Base-by-base conservation (phyloP, 768 basidiomycete genomes). In the Tulasnella sp. region DNA sequence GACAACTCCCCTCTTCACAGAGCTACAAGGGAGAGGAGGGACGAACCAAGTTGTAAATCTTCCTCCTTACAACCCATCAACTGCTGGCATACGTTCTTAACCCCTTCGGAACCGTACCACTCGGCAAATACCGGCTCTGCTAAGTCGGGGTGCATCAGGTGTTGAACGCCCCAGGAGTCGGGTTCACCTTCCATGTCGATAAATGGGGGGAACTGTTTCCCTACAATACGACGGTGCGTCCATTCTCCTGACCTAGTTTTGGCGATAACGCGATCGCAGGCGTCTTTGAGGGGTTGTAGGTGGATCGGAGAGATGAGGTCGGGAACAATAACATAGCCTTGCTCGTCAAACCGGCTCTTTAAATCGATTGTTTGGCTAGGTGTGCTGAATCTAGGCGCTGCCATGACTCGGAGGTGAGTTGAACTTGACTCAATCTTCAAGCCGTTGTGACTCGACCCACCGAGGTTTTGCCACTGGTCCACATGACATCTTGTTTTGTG, bases 161-260 rank as follows among this genome's bases (percentile, higher is more conserved):
- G 85, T 64, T 88, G 87, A 1, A 88, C 80, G 1, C 87, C 88
- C 86, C 87, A 88, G 0, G 83, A 79, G 69, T 89, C 87, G 1
- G 80, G 77, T 38, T 53, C 52, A 53, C 79, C 70, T 42, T 65
- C 73, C 30, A 77, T 70, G 54, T 77, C 81, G 34, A 38, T 38
- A 64, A 76, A 88, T 0, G 86, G 87, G 2, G 87, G 86, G 62
- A 88, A 89, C 68, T 87, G 85, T 62, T 82, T 84, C 1, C 88
- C 87, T 17, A 89, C 84, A 0, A 80, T 82, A 34, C 87, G 78
- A 3, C 85, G 75, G 64, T 83, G 75, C 0, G 78, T 72, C 87
- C 86, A 89, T 2, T 68, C 61, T 1, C 85, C 85, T 0, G 72
- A 53, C 3, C 86, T 80, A 0, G 85, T 84, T 27, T 74, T 75